Evolutionary conservation across 1,139 yeast genomes (phyloP), one percentile per base, ranked within the genome.

Genomic region (Candida dubliniensis): DNA sequence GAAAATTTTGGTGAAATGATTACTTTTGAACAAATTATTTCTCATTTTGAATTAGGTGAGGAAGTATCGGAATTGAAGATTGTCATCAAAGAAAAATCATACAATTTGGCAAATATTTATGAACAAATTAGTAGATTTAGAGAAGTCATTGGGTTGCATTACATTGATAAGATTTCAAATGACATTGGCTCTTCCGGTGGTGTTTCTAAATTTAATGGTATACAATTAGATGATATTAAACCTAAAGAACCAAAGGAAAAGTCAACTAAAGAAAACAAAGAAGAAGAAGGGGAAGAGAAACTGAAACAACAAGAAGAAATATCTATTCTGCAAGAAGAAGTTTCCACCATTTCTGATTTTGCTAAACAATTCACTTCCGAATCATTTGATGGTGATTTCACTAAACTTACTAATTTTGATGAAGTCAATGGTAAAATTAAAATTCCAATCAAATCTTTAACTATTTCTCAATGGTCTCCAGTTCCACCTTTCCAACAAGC

Each of bases 401-500:
- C 39, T 38, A 43, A 46, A 27, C 25, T 48, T 38, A 42, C 59
- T 3, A 38, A 51, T 8, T 63, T 63, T 38, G 57, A 56, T 41
- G 57, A 58, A 33, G 51, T 63, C 11, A 54, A 52, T 45, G 58
- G 56, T 33, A 52, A 55, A 31, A 55, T 69, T 46, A 64, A 58
- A 46, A 53, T 62, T 23, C 78, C 79, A 26, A 71, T 90, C 48
- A 77, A 74, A 51, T 74, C 84, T 0, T 67, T 86, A 42, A 69
- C 75, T 43, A 61, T 89, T 40, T 87, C 96, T n/a, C 81, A 81
- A 46, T 91, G 96, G 95, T 84, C 88, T 51, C 95, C 96, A 10
- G 89, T 85, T 14, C 90, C 96, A n/a, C 71, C 82, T 6, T 70
- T 76, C 38, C 83, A 77, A 59, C 69, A 70, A 46, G 51, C 76